Base-by-base conservation (phyloP, 176 grass and related monocot genomes). In the Juncus inflexus region DNA sequence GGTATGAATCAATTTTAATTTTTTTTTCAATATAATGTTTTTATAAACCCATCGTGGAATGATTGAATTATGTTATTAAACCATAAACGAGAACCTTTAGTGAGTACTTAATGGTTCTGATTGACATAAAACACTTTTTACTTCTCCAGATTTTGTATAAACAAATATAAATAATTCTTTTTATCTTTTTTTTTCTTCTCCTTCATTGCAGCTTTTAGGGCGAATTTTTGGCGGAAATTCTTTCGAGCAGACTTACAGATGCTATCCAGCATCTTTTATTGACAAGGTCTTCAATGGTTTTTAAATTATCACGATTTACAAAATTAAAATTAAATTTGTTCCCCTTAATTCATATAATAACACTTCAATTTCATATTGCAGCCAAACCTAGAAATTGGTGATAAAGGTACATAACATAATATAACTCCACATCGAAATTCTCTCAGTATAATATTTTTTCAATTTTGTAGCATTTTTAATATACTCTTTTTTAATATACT, bases 181-280 rank as follows among this genome's bases (percentile, higher is more conserved):
- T 5, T 47, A 47, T 47, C 43, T 47, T 47, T 47, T 45, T 45
- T 47, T 47, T 6, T 47, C 9, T 47, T 47, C 43, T 47, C 43
- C 9, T 47, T 16, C 58, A n/a, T 5, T 85, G 12, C 60, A 89
- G 85, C 89, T 84, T 79, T 92, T 84, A 3, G 58, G 69, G 0
- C 75, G 83, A 14, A 86, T 79, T 82, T 77, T 54, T 52, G 75
- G 64, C 81, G 68, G 70, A 52, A 89, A 50, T 74, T 82, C 75
- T 13, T 91, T 97, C 65, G 88, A 91, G 78, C 82, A 91, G 76
- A 84, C 72, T 0, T 97, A 84, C 40, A 73, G 60, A 19, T 91
- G 92, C 16, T 89, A 84, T 70, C 83, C 92, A 65, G 70, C 88
- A 77, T 91, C 92, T 15, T 91, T 91, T 78, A 86, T 91, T 75